Conservation (phyloP, 2,329 filamentous ascomycete species). For the Ceratocystis colombiana region DNA sequence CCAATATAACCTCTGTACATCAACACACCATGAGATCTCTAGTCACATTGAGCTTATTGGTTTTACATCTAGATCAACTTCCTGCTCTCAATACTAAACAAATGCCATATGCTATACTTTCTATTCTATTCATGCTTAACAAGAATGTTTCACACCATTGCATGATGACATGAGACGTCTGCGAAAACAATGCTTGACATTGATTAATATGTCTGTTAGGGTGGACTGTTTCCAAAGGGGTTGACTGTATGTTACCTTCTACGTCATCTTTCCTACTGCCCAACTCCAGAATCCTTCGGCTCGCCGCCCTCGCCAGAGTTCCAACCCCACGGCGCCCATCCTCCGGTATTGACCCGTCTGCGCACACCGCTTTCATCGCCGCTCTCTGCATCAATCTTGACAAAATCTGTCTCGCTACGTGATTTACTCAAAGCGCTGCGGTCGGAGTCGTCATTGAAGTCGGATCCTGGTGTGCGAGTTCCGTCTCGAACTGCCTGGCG, state of each 20-base stretch:
- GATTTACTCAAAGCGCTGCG: slow-evolving; percentile 61
- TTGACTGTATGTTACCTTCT: background rate
- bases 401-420: slow-evolving; percentile 78
- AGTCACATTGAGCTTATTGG: background rate
- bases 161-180: background rate
- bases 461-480: slow-evolving; percentile 17
- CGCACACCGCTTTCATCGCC: slow-evolving; percentile 44
- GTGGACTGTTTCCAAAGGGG: background rate
- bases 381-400: slow-evolving; percentile 72
- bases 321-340: slow-evolving; percentile 45
- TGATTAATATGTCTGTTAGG: background rate
- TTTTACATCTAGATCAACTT: background rate
- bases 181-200: background rate
- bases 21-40: background rate
- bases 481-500: slow-evolving; percentile 29
- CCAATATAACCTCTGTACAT: slow-evolving; percentile 17
- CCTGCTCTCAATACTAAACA: background rate
- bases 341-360: slow-evolving; percentile 31
- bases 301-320: slow-evolving; percentile 26
- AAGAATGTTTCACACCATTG: background rate
- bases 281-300: slow-evolving; percentile 35
- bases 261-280: slow-evolving; percentile 29
- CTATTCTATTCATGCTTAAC: slow-evolving; percentile 4
- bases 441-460: slow-evolving; percentile 29
- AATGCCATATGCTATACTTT: background rate